These are phyloP conservation scores for Thymus mandschuricus DNA, from an alignment of 257 asterid genomes.

Conservation along the genomic window DNA sequence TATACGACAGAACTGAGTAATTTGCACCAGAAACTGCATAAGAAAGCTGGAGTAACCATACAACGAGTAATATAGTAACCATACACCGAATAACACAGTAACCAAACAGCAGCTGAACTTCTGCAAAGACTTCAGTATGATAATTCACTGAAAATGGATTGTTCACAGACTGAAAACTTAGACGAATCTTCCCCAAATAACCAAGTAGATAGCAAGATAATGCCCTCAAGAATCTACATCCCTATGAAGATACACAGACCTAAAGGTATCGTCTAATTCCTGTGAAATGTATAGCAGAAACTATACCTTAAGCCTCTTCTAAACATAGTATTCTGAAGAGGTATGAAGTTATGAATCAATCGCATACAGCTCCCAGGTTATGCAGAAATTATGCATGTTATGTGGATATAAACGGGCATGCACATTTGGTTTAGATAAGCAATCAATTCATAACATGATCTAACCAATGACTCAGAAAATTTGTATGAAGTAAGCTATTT, in stretches of 20 bases:
- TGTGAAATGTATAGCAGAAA: not conserved
- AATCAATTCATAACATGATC: conserved; percentile 19
- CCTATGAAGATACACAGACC: conserved; percentile 17
- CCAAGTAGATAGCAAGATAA: conserved; percentile 8
- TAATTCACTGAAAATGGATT: conserved; percentile 1
- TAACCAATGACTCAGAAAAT: conserved; percentile 22
- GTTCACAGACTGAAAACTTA: conserved; percentile 1
- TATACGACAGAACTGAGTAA: not conserved
- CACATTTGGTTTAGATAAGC: conserved; percentile 21
- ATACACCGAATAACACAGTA: no score
- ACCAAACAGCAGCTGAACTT: conserved; percentile 20
- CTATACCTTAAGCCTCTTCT: conserved; percentile 1
- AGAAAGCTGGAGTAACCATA: not conserved
- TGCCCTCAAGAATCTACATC: conserved; percentile 6
- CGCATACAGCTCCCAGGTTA: no score
- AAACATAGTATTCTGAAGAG: conserved; percentile 3
- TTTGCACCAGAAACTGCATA: no score
- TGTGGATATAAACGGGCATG: conserved; percentile 11
- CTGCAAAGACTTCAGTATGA: not conserved
- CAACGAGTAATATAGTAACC: no score
- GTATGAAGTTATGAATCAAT: no score
- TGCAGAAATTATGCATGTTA: conserved; percentile 16
- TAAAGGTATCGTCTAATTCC: not conserved
- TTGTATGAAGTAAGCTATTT: conserved; percentile 17
- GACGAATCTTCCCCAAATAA: not conserved